These are phyloP conservation scores for Scalesia atractyloides DNA, from an alignment of 129 eudicot species.

Conservation along the genomic window DNA sequence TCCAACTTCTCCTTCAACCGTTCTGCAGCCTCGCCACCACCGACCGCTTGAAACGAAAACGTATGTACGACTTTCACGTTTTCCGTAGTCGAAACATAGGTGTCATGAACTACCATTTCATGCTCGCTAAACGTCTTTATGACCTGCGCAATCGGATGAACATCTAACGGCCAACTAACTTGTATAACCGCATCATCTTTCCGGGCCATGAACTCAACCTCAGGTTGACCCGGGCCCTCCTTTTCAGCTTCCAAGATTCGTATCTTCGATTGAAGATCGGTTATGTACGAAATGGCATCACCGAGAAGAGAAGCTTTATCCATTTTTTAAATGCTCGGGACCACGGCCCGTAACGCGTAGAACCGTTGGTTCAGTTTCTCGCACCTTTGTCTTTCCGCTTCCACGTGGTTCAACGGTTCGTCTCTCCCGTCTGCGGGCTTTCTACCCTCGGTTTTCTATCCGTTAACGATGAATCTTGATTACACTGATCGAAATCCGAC, in stretches of 20 bases:
- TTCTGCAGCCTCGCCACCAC: constrained; percentile 54
- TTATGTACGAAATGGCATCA: constrained; percentile 87
- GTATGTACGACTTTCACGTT: constrained; percentile 73
- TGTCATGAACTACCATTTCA: constrained; percentile 52
- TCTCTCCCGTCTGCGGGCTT: constrained; percentile 95
- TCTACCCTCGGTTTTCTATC: constrained; percentile 73
- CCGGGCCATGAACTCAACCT: constrained; percentile 69
- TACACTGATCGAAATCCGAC: constrained; percentile 44
- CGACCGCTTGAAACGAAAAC: constrained; percentile 54
- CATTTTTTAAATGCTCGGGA: constrained; percentile 95
- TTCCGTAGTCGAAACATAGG: constrained; percentile 52
- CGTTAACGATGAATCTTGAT: constrained; percentile 43
- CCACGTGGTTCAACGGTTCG: constrained; percentile 90
- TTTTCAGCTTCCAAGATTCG: constrained; percentile 76
- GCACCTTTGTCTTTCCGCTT: constrained; percentile 94
- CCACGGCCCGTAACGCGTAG: constrained; percentile 90
- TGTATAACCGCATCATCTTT: constrained; percentile 68
- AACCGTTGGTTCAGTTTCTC: constrained; percentile 95
- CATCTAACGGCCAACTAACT: constrained; percentile 73
- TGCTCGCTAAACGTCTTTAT: constrained; percentile 66
- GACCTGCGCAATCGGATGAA: constrained; percentile 75
- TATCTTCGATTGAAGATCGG: constrained; percentile 83
- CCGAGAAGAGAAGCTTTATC: constrained; percentile 97
- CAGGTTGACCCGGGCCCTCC: constrained; percentile 46
- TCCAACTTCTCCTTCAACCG: constrained; percentile 66